Percentiles rank a stretch among this genome's conserved stretches.
phyloP scores from a whole-genome alignment of 768 basidiomycete genomes.

The Mycena albidolilacea region DNA sequence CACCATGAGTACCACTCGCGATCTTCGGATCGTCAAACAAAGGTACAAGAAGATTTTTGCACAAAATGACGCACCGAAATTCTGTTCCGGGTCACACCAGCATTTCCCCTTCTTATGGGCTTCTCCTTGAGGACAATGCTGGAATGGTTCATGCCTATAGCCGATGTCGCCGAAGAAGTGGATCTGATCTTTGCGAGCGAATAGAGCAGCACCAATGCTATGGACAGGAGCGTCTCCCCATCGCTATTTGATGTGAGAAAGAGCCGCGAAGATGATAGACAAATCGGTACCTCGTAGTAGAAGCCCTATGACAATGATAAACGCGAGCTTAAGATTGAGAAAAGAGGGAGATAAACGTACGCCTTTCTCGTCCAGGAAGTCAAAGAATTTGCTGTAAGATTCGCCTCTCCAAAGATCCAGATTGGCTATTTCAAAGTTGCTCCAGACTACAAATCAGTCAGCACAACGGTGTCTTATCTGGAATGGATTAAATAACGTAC shows the following conservation, averaged over 20 bases:
- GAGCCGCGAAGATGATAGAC: background rate
- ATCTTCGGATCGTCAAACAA: conserved; percentile 57
- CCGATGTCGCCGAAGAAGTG: conserved; percentile 97
- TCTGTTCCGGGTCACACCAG: conserved; percentile 84
- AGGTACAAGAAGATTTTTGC: background rate
- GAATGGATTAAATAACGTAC: conserved; percentile 54
- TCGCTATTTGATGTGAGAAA: conserved; percentile 59
- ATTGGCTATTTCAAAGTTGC: conserved; percentile 93
- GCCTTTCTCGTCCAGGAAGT: conserved; percentile 82
- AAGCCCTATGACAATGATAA: conserved; percentile 63
- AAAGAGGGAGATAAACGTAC: background rate
- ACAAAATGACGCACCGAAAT: conserved; percentile 70
- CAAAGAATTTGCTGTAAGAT: conserved; percentile 87
- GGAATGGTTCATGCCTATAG: conserved; percentile 95
- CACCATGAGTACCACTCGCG: conserved; percentile 87
- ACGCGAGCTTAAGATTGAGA: too few species aligned
- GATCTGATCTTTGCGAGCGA: conserved; percentile 90
- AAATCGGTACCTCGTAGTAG: conserved; percentile 80
- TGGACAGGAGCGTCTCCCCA: conserved; percentile 97
- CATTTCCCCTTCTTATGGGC: conserved; percentile 85
- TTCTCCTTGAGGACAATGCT: conserved; percentile 90
- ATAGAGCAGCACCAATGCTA: conserved; percentile 91
- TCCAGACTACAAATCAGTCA: conserved; percentile 76
- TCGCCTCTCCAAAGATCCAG: conserved; percentile 89
- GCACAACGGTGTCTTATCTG: conserved; percentile 11